Evolutionary conservation across 108 stramenopile genomes (phyloP).

Genomic region (Cyclotella cryptica): DNA sequence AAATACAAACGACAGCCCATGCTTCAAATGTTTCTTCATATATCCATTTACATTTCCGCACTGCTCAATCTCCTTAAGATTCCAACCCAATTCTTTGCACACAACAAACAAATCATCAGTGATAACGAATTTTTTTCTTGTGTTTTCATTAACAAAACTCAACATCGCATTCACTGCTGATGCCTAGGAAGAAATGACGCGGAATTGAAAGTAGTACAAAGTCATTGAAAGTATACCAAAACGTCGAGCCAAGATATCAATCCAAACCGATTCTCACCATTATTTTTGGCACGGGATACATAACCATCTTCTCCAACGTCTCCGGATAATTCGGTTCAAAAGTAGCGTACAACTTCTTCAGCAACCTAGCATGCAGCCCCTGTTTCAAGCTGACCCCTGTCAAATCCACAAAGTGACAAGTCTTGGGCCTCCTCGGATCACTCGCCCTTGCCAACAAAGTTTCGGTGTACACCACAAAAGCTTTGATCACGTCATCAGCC

Average conservation of each 20-base stretch:
- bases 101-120: constrained; percentile 76
- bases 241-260: neutral
- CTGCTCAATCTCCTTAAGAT: constrained; percentile 67
- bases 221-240: neutral
- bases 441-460: constrained; percentile 63
- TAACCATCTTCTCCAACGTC: constrained; percentile 73
- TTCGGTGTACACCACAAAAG: constrained; percentile 85
- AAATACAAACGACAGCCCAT: constrained; percentile 68
- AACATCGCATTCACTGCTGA: constrained; percentile 67
- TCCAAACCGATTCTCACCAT: constrained; percentile 17
- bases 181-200: constrained; percentile 14
- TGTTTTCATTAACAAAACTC: constrained; percentile 85
- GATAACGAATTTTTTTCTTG: constrained; percentile 82
- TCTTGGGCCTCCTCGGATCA: constrained; percentile 72
- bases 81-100: constrained; percentile 82
- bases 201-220: neutral
- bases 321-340: constrained; percentile 89
- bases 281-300: constrained; percentile 77
- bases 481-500: constrained; percentile 70
- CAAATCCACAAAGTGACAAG: constrained; percentile 81
- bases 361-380: constrained; percentile 68
- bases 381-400: constrained; percentile 69
- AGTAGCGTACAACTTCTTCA: constrained; percentile 73
- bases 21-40: constrained; percentile 77
- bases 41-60: constrained; percentile 79